Percentiles rank a stretch among this genome's conserved stretches.
These are phyloP conservation scores for Yarrowia sp. DNA, from an alignment of 805 yeast genomes.

Conservation along the genomic window DNA sequence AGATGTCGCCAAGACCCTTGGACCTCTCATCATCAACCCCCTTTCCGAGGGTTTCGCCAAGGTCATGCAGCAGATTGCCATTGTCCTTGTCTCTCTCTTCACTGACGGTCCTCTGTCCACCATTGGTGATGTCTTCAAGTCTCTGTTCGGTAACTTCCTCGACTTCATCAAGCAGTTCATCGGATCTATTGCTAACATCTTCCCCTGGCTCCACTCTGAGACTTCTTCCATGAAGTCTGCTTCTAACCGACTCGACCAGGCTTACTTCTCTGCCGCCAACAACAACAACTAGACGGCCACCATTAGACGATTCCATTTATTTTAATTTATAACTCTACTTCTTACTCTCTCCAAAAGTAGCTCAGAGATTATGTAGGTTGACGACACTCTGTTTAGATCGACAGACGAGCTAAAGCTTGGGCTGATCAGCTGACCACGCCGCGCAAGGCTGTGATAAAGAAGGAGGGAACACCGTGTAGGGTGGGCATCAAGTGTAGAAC, in stretches of 20 bases:
- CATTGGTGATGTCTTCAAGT: neutral
- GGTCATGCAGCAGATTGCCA: conserved; percentile 23
- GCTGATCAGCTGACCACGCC: neutral
- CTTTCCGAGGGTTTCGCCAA: conserved; percentile 18
- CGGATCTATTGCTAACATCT: conserved; percentile 13
- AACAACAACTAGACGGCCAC: neutral
- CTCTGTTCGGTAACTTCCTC: conserved; percentile 1
- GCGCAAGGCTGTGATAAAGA: neutral
- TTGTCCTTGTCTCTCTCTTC: neutral
- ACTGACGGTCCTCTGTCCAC: conserved; percentile 16
- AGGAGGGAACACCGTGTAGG: neutral
- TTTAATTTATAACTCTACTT: neutral
- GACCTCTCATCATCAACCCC: conserved; percentile 23
- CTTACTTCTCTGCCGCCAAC: conserved; percentile 4
- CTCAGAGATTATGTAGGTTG: neutral
- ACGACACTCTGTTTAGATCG: neutral
- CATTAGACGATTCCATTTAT: neutral
- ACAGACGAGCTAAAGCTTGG: neutral
- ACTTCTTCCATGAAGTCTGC: conserved; percentile 21
- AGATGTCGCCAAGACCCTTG: conserved; percentile 2
- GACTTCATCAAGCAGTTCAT: conserved; percentile 12
- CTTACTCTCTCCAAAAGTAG: neutral
- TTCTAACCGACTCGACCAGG: conserved; percentile 25
- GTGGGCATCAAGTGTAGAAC: neutral
- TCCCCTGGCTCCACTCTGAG: conserved; percentile 24